Evolutionary conservation across 2,329 filamentous ascomycete species (phyloP), one percentile per base, ranked within the genome.

Genomic region (Elsinoe necatrix): DNA sequence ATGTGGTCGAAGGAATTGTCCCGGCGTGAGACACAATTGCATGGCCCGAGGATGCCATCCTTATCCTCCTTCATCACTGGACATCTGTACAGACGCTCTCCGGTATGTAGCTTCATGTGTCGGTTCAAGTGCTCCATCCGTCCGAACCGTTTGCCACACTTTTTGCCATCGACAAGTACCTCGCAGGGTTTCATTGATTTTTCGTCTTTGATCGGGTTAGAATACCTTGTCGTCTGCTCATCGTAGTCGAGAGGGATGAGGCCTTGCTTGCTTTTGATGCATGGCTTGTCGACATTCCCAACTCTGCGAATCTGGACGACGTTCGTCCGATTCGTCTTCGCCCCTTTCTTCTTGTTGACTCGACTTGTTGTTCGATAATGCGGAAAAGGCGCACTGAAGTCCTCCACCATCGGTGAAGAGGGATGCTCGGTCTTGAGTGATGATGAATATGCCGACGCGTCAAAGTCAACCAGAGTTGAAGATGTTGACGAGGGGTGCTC

Each of bases 121-220:
- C 48, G 48, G 16, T 35, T 52, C 29, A 52, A 25, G 12, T 52
- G 48, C 31, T 52, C 48, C 7, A n/a, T 52, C 7, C 48, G n/a
- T 18, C 39, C 6, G 31, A 52, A 52, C 7, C 29, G 16, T 1
- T 5, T 8, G 3, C 16, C 31, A 29, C 48, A 52, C 20, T 20
- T 7, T 39, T 52, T 23, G 29, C 48, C 48, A 16, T 50, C 27
- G 20, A 45, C 23, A 7, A 14, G 12, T 20, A 25, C n/a, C 20
- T 45, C 8, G 21, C 41, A 45, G 41, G 25, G 25, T 20, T 45
- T 45, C 8, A 14, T 25, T n/a, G 18, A 9, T 18, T 50, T 50
- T 8, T 18, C 25, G 20, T 31, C 34, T n/a, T 37, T 39, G 6
- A 9, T 14, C 5, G 48, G 48, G 8, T 39, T 52, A 9, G 48